phyloP scores from a whole-genome alignment of 495 filamentous ascomycete species.

The Aspergillus cavernicola region DNA sequence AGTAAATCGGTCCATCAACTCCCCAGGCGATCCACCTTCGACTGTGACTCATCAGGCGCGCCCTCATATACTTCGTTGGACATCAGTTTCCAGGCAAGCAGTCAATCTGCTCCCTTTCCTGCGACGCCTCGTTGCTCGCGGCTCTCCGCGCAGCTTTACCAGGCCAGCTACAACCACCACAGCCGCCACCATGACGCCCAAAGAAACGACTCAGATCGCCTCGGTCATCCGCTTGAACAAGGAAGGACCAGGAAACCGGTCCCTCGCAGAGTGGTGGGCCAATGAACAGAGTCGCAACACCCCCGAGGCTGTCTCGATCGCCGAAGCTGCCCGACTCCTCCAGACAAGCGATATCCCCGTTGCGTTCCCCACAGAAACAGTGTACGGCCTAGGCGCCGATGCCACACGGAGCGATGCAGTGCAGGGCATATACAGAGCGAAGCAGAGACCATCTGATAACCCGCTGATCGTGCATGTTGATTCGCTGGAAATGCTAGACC shows the following conservation, averaged over 20 bases:
- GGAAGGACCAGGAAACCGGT: slow-evolving; percentile 32
- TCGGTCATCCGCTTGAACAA: slow-evolving; percentile 42
- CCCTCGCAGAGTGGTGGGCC: slow-evolving; percentile 46
- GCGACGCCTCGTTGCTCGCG: slow-evolving; percentile 32
- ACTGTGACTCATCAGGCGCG: slow-evolving; percentile 3
- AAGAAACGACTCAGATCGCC: slow-evolving; percentile 33
- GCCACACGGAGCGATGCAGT: slow-evolving; percentile 82
- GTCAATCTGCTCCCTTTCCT: slow-evolving; percentile 31
- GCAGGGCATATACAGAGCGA: slow-evolving; percentile 85
- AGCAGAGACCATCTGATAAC: slow-evolving; percentile 88
- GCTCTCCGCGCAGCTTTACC: slow-evolving; percentile 30
- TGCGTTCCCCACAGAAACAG: slow-evolving; percentile 96
- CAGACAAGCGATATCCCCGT: slow-evolving; percentile 67
- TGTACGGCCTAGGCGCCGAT: slow-evolving; percentile 94
- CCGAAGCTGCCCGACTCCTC: slow-evolving; percentile 58
- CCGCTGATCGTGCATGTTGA: slow-evolving; percentile 90
- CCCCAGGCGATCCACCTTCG: background rate
- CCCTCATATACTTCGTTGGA: background rate
- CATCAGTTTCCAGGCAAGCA: background rate
- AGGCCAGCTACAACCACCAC: slow-evolving; percentile 23
- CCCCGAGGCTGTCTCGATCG: slow-evolving; percentile 36
- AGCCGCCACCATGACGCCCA: slow-evolving; percentile 18
- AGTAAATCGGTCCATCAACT: background rate
- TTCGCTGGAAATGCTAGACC: slow-evolving; percentile 72
- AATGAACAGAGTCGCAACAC: slow-evolving; percentile 35